These are phyloP conservation scores for Aspergillus hiratsukae DNA, from an alignment of 2,329 filamentous ascomycete genomes.

Conservation along the genomic window DNA sequence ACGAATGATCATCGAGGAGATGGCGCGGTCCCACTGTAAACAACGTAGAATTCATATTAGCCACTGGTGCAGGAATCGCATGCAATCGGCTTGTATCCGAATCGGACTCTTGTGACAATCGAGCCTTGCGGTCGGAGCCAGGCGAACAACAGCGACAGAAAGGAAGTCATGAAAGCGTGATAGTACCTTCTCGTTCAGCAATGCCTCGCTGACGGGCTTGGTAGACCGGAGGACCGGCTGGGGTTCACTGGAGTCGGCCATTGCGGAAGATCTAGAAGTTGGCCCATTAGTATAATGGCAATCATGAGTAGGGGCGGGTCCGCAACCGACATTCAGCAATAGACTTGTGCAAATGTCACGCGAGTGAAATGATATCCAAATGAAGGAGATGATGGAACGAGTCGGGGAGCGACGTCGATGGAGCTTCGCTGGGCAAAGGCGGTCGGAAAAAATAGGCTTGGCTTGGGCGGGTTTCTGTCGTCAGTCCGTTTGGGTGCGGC, in stretches of 20 bases:
- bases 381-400: conserved; percentile 11
- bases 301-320: background rate
- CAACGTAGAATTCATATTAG: conserved; percentile 16
- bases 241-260: conserved; percentile 55
- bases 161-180: background rate
- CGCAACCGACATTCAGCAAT: conserved; percentile 13
- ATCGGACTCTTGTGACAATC: background rate
- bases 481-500: conserved; percentile 4
- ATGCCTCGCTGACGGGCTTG: conserved; percentile 89
- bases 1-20: conserved; percentile 95
- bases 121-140: background rate
- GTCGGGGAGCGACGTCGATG: conserved; percentile 14
- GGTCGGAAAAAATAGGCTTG: conserved; percentile 36
- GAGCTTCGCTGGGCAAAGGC: conserved; percentile 31
- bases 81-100: background rate
- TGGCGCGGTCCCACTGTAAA: conserved; percentile 90
- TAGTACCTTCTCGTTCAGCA: conserved; percentile 96
- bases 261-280: conserved; percentile 33
- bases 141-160: background rate
- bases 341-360: background rate
- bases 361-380: conserved; percentile 9
- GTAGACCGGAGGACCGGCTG: conserved; percentile 62
- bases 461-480: conserved; percentile 7
- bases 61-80: background rate
- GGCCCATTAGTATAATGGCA: conserved; percentile 12